Percentiles rank a stretch among this genome's conserved stretches.
phyloP scores from a whole-genome alignment of 352 stramenopile genomes.

The Globisporangium mamillatum region DNA sequence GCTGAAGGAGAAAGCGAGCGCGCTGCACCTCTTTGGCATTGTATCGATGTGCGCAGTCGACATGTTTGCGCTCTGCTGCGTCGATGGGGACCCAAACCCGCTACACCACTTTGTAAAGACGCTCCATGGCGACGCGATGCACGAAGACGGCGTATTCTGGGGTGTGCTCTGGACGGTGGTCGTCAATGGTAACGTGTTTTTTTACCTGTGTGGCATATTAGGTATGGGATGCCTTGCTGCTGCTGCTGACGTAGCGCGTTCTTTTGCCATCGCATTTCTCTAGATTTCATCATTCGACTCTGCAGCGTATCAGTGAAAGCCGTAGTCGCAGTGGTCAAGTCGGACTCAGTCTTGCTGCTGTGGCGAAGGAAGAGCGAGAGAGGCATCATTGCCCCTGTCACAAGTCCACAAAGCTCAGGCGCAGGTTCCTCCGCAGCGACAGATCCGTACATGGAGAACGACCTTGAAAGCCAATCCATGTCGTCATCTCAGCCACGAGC shows the following conservation, averaged over 20 bases:
- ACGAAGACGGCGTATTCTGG: conserved; percentile 41
- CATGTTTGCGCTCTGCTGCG: conserved; percentile 52
- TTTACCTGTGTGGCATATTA: neutral
- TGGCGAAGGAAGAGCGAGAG: conserved; percentile 10
- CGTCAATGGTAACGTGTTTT: conserved; percentile 53
- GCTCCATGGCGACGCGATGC: conserved; percentile 25
- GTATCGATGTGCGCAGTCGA: conserved; percentile 54
- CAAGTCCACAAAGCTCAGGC: neutral
- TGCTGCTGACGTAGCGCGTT: neutral
- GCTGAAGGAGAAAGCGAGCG: conserved; percentile 72
- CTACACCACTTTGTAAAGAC: conserved; percentile 44
- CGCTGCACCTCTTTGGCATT: conserved; percentile 46
- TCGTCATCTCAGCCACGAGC: conserved; percentile 18
- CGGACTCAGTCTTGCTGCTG: conserved; percentile 33
- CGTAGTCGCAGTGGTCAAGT: conserved; percentile 44
- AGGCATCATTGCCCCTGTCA: neutral
- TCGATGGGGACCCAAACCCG: conserved; percentile 65
- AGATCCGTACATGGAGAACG: neutral
- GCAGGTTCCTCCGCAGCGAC: neutral
- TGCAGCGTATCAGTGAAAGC: conserved; percentile 61
- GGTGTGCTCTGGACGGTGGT: conserved; percentile 73
- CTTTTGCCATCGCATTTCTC: neutral
- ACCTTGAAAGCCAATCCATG: conserved; percentile 16
- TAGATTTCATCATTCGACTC: conserved; percentile 74
- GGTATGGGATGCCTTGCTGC: neutral